These are phyloP conservation scores for Pseudogymnoascus destructans DNA, from an alignment of 2,329 filamentous ascomycete genomes.

Conservation along the genomic window DNA sequence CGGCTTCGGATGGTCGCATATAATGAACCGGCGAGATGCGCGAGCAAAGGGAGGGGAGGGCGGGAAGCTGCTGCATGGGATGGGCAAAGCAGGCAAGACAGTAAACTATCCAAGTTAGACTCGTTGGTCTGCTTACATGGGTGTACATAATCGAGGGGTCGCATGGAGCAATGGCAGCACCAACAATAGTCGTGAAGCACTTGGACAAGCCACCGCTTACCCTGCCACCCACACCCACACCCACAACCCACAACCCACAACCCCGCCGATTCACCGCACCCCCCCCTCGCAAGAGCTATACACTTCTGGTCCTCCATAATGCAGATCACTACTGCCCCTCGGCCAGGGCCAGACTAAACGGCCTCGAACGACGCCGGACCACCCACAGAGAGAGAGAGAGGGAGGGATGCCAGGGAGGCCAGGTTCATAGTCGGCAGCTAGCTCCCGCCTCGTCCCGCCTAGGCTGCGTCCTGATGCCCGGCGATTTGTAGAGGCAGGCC, in stretches of 20 bases:
- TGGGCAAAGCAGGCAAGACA: too few species aligned
- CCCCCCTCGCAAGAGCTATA: not conserved
- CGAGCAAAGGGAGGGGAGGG: not conserved
- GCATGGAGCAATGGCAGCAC: not conserved
- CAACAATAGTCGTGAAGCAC: not conserved
- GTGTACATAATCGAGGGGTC: not conserved
- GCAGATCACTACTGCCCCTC: not conserved
- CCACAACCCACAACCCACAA: not conserved
- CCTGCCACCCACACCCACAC: not conserved
- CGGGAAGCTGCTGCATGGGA: not conserved
- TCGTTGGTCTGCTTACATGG: not conserved
- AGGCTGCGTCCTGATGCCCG: not conserved
- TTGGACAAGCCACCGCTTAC: not conserved
- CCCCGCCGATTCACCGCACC: not conserved
- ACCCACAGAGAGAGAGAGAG: not conserved
- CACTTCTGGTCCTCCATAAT: not conserved
- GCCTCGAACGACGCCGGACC: not conserved
- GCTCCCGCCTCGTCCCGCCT: not conserved
- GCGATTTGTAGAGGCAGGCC: not conserved
- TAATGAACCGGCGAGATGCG: not conserved
- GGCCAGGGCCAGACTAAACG: not conserved
- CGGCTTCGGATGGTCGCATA: not conserved
- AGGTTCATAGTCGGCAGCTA: not conserved
- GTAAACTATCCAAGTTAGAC: too few species aligned
- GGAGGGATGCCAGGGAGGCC: too few species aligned